These are phyloP conservation scores for Wilhelminamyces savonicus DNA, from an alignment of 805 yeast species.

Conservation along the genomic window DNA sequence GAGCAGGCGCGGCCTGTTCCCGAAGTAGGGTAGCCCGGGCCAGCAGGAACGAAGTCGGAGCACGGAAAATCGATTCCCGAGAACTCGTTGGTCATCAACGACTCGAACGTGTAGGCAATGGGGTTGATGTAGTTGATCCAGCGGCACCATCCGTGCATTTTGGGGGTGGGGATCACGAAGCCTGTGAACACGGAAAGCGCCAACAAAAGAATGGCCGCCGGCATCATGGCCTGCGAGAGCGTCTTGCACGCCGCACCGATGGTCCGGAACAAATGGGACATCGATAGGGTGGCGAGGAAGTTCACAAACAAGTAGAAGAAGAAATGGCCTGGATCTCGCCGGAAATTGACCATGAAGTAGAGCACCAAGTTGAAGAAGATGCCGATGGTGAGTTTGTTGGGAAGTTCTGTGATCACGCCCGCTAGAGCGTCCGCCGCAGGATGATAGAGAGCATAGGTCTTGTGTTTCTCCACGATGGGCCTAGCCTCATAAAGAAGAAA, in stretches of 20 bases:
- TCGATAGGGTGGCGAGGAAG: constrained; percentile 36
- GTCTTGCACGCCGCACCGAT: constrained; percentile 46
- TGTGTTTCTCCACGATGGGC: constrained; percentile 54
- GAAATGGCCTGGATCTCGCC: constrained; percentile 47
- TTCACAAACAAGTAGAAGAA: constrained; percentile 46
- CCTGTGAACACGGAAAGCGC: constrained; percentile 58
- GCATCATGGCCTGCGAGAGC: constrained; percentile 51
- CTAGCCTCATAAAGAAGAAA: constrained; percentile 49
- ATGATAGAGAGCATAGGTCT: constrained; percentile 49
- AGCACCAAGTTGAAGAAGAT: constrained; percentile 43
- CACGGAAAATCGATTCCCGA: constrained; percentile 41
- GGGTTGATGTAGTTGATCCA: constrained; percentile 63
- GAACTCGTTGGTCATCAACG: constrained; percentile 55
- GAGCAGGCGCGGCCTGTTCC: constrained; percentile 10
- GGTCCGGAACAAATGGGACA: constrained; percentile 54
- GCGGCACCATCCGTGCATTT: constrained; percentile 60
- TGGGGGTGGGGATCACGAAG: constrained; percentile 50
- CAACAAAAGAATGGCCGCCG: constrained; percentile 45
- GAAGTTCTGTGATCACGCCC: constrained; percentile 52
- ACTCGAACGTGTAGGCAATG: constrained; percentile 50
- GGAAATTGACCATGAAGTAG: constrained; percentile 50
- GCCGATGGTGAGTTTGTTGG: constrained; percentile 40
- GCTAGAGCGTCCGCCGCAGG: constrained; percentile 64
- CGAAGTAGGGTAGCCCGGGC: constrained; percentile 17
- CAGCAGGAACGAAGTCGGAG: constrained; percentile 42